phyloP scores from a whole-genome alignment of 2,329 filamentous ascomycete species.

The Blastomyces parvus region DNA sequence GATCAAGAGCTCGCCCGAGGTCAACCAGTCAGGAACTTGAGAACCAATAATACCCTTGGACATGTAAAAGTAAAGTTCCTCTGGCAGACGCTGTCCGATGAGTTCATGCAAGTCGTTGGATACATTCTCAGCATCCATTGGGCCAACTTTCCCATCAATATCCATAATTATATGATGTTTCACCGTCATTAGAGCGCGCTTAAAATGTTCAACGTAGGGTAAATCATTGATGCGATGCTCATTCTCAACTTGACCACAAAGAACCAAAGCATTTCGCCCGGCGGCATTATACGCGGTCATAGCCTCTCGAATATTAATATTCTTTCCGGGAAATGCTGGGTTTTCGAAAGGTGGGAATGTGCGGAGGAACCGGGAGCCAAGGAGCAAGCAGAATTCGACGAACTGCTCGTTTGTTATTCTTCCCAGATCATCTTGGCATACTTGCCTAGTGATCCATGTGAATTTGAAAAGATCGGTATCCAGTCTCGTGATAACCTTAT shows the following conservation, averaged over 20 bases:
- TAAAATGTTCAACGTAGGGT: conserved; percentile 76
- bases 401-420: conserved; percentile 62
- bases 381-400: conserved; percentile 71
- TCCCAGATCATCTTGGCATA: conserved; percentile 59
- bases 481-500: conserved; percentile 56
- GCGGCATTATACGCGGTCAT: conserved; percentile 61
- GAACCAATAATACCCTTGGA: conserved; percentile 72
- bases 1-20: conserved; percentile 66
- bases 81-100: conserved; percentile 77
- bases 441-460: conserved; percentile 54
- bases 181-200: conserved; percentile 72
- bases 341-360: conserved; percentile 69
- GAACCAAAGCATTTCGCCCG: conserved; percentile 59
- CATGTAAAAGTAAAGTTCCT: conserved; percentile 84
- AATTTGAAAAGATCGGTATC: conserved; percentile 54
- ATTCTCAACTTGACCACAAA: conserved; percentile 71
- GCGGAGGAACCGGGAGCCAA: conserved; percentile 69
- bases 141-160: conserved; percentile 64
- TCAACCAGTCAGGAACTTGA: conserved; percentile 71
- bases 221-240: conserved; percentile 61
- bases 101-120: conserved; percentile 82
- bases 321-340: conserved; percentile 45
- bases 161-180: conserved; percentile 80
- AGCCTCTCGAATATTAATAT: conserved; percentile 60
- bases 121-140: conserved; percentile 61